Evolutionary conservation across 352 stramenopile species (phyloP).

Genomic region (Phytophthora sansomeana): DNA sequence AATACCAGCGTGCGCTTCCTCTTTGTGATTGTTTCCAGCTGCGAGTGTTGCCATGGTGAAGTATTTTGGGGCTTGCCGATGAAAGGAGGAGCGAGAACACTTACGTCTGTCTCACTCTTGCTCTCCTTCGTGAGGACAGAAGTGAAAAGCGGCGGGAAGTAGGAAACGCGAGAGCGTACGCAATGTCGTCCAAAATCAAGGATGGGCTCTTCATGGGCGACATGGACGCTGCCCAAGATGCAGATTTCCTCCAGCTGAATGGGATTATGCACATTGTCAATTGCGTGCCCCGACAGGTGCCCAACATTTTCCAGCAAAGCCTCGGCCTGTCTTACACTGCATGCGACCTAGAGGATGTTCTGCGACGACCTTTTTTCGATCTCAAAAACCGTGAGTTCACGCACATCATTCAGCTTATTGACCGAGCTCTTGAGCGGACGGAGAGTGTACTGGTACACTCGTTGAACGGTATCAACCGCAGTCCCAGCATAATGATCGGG

Average conservation of each 20-base stretch:
- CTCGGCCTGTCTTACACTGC: constrained; percentile 84
- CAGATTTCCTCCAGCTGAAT: constrained; percentile 94
- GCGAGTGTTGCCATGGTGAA: constrained; percentile 14
- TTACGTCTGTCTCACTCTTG: constrained; percentile 23
- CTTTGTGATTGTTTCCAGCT: constrained; percentile 5
- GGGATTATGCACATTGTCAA: constrained; percentile 94
- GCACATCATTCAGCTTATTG: constrained; percentile 79
- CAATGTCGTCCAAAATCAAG: constrained; percentile 95
- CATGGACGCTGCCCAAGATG: constrained; percentile 91
- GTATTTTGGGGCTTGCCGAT: constrained; percentile 34
- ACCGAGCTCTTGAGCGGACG: constrained; percentile 79
- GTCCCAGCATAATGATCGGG: constrained; percentile 83
- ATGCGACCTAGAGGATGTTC: constrained; percentile 76
- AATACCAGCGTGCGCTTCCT: constrained; percentile 30
- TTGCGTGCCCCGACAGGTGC: constrained; percentile 90
- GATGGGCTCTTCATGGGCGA: constrained; percentile 95
- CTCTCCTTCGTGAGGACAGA: constrained; percentile 30
- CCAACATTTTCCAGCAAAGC: constrained; percentile 92
- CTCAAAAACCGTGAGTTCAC: constrained; percentile 89
- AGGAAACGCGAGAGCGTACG: constrained; percentile 19
- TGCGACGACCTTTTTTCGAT: constrained; percentile 77
- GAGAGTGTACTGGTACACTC: constrained; percentile 92
- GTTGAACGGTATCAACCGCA: constrained; percentile 83
- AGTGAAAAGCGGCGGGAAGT: constrained; percentile 11
- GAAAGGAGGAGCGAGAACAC: constrained; percentile 4